Evolutionary conservation across 768 basidiomycete genomes (phyloP).

Genomic region (Mycena metata): DNA sequence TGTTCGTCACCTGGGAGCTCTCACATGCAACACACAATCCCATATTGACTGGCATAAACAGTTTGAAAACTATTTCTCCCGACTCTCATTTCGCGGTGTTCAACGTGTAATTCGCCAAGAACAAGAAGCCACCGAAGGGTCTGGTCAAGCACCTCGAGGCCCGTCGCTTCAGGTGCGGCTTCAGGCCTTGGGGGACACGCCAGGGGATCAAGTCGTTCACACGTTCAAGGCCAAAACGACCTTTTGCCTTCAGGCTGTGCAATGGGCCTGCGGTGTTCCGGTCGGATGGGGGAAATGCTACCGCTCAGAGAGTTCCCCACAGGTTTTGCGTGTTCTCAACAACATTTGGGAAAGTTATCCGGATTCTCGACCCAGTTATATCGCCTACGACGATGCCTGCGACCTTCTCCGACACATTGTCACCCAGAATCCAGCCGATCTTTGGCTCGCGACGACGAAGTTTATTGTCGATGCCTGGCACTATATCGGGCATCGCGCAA

Average conservation of each 20-base stretch:
- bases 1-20: not conserved
- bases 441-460: not conserved
- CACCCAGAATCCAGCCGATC: too few species aligned
- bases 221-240: not conserved
- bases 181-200: slow-evolving; percentile 14
- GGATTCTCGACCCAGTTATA: not conserved
- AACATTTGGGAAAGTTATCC: not conserved
- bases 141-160: not conserved
- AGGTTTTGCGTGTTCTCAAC: not conserved
- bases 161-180: slow-evolving; percentile 10
- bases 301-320: slow-evolving; percentile 3
- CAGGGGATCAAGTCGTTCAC: slow-evolving; percentile 3
- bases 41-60: slow-evolving; percentile 18
- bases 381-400: too few species aligned
- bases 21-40: slow-evolving; percentile 1
- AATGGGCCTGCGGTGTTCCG: slow-evolving; percentile 3
- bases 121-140: too few species aligned
- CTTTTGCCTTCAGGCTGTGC: not conserved
- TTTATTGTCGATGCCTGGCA: not conserved
- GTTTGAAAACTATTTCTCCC: not conserved
- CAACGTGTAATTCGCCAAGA: slow-evolving; percentile 17
- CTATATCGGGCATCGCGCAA: slow-evolving; percentile 3
- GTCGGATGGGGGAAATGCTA: slow-evolving; percentile 18
- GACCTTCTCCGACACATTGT: not conserved
- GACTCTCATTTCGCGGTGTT: slow-evolving; percentile 5